These are phyloP conservation scores for Asterophora parasitica DNA, from an alignment of 768 basidiomycete species.

Conservation along the genomic window DNA sequence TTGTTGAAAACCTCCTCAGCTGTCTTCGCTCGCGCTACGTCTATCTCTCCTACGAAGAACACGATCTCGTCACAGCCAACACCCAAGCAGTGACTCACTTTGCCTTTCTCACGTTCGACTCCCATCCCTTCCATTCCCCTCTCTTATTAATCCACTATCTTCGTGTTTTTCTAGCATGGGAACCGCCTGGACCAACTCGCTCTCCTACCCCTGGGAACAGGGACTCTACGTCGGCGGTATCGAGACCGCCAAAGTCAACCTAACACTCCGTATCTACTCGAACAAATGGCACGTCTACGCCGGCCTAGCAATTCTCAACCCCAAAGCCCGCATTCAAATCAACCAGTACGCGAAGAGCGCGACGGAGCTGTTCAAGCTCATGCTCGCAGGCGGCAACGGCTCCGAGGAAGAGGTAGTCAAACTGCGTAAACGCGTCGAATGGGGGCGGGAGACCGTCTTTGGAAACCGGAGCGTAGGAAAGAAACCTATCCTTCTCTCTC, in stretches of 20 bases:
- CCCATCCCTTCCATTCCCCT: neutral
- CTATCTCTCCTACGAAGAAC: conserved; percentile 92
- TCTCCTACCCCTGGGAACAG: conserved; percentile 91
- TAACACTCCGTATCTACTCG: conserved; percentile 91
- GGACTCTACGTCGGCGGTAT: conserved; percentile 95
- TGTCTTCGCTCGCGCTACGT: conserved; percentile 84
- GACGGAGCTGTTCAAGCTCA: conserved; percentile 92
- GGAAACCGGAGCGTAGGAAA: conserved; percentile 32
- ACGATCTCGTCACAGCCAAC: conserved; percentile 94
- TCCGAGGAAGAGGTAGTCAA: conserved; percentile 32
- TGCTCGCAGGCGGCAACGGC: conserved; percentile 59
- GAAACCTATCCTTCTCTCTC: conserved; percentile 75
- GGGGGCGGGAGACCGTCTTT: conserved; percentile 75
- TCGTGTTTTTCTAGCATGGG: conserved; percentile 70
- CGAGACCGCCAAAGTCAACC: conserved; percentile 97
- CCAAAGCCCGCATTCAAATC: conserved; percentile 82
- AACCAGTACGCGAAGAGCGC: conserved; percentile 84
- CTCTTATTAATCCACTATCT: neutral
- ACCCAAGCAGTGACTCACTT: conserved; percentile 98
- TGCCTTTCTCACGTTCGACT: conserved; percentile 87
- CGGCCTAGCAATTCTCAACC: conserved; percentile 96
- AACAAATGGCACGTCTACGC: conserved; percentile 99
- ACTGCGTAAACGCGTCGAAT: conserved; percentile 69
- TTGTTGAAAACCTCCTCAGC: conserved; percentile 80
- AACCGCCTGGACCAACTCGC: conserved; percentile 81